Evolutionary conservation across 2,329 filamentous ascomycete genomes (phyloP), one percentile per base, ranked within the genome.

Genomic region (Bipolaris bicolor): DNA sequence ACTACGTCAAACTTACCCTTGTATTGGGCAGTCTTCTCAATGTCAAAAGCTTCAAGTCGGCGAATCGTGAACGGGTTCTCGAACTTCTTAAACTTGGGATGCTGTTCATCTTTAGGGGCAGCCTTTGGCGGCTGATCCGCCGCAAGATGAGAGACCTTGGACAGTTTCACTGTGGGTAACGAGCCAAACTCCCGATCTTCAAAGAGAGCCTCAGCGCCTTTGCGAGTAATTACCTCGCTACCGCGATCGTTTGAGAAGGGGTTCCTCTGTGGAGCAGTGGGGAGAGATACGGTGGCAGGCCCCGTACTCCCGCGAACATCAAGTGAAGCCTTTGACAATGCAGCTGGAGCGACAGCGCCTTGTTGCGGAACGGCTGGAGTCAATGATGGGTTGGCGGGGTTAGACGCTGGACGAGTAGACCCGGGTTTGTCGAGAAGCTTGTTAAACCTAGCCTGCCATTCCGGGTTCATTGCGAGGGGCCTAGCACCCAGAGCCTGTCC

Each of bases 381-480:
- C 6, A 56, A 41, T 20, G 57, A 47, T 39, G 64, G 37, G 13
- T 61, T 66, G 37, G 47, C 29, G 9, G 53, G 45, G 15, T 66
- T 49, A 18, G 50, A 52, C 44, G 18, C 83, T 78, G 7, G 76
- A 40, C 55, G 44, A 37, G 60, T 57, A 20, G 58, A 49, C 11
- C 62, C 70, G 5, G 86, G 82, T 71, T 90, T 92, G 65, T 87
- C 85, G 53, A 88, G 82, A 43, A 97, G 83, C 44, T 84, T 88
- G 75, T 96, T 92, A 74, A 97, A 92, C 68, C 88, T 88, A 67
- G 90, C 88, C 75, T 96, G 92, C 92, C 92, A 94, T 52, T 83
- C 83, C 77, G 81, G 49, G 37, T 70, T 69, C 58, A 71, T 81
- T 75, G 57, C 66, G 62, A 78, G 71, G 66, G 73, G 68, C 68